A percentile compares a stretch with the other conserved stretches of the same genome.
Evolutionary conservation across 257 asterid species (phyloP).

Genomic region (Solanum piurae): DNA sequence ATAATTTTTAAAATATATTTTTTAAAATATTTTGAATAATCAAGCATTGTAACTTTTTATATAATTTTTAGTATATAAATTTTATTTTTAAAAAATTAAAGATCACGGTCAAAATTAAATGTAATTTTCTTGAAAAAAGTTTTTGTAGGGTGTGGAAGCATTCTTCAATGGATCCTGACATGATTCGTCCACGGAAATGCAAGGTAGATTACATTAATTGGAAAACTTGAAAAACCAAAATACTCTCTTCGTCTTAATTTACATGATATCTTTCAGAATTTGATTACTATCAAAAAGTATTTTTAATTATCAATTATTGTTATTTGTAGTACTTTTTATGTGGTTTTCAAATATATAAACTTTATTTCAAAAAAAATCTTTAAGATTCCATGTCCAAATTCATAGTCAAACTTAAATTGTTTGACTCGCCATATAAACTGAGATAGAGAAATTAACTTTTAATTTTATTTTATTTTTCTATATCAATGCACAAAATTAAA

Average conservation of each 20-base stretch:
- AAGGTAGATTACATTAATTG: neutral
- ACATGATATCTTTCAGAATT: rapidly evolving
- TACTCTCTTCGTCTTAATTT: neutral
- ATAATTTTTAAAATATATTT: too few relatives aligned
- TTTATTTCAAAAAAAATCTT: neutral
- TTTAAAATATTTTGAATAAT: too few relatives aligned
- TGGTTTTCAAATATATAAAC: neutral
- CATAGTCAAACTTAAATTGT: neutral
- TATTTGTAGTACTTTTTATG: neutral
- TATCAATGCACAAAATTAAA: neutral
- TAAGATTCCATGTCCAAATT: neutral
- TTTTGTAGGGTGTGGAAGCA: neutral
- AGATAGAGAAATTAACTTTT: neutral
- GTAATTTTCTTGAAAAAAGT: neutral
- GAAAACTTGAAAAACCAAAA: neutral
- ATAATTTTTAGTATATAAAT: too few relatives aligned
- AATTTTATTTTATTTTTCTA: neutral
- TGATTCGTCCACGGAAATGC: neutral
- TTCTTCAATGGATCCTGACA: neutral
- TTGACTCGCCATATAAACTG: neutral
- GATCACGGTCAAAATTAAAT: neutral
- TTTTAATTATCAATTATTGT: neutral
- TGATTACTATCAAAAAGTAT: too few relatives aligned
- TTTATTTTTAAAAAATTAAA: neutral
- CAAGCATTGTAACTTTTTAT: too few relatives aligned